Conservation (phyloP, 805 yeast genomes). For the Candida quercuum region DNA sequence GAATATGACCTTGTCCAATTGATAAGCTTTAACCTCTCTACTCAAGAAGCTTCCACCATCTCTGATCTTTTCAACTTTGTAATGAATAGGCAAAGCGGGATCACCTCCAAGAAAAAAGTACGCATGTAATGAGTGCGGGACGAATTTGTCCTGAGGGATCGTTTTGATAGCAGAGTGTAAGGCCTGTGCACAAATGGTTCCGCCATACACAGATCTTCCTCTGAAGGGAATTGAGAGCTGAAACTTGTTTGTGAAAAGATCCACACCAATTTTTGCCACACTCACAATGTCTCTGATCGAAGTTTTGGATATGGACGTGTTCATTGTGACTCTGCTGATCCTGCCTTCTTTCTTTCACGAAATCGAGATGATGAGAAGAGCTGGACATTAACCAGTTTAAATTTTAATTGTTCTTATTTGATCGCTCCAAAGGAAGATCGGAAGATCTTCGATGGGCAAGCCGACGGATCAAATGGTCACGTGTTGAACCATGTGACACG, state of each 20-base stretch:
- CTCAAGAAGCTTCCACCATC: constrained; percentile 34
- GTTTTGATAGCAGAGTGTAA: constrained; percentile 23
- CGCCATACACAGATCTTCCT: constrained; percentile 62
- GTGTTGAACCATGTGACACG: no score
- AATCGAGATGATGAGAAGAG: no score
- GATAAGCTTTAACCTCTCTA: constrained; percentile 45
- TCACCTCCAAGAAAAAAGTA: not conserved
- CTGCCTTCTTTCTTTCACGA: no score
- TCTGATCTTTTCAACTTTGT: not conserved
- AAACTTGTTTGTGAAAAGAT: not conserved
- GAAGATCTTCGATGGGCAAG: no score
- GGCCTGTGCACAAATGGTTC: constrained; percentile 57
- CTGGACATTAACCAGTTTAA: no score
- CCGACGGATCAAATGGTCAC: no score
- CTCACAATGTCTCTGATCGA: not conserved
- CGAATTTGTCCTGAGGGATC: not conserved
- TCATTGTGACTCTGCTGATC: constrained; percentile 1
- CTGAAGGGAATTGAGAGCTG: constrained; percentile 34
- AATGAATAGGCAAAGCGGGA: not conserved
- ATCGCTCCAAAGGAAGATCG: no score
- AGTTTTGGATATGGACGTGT: not conserved
- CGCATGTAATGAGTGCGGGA: not conserved
- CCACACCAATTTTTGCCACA: not conserved
- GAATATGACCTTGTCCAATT: constrained; percentile 44
- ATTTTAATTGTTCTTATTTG: no score